Evolutionary conservation across 2,329 filamentous ascomycete species (phyloP).

Genomic region (Colletotrichum destructivum): DNA sequence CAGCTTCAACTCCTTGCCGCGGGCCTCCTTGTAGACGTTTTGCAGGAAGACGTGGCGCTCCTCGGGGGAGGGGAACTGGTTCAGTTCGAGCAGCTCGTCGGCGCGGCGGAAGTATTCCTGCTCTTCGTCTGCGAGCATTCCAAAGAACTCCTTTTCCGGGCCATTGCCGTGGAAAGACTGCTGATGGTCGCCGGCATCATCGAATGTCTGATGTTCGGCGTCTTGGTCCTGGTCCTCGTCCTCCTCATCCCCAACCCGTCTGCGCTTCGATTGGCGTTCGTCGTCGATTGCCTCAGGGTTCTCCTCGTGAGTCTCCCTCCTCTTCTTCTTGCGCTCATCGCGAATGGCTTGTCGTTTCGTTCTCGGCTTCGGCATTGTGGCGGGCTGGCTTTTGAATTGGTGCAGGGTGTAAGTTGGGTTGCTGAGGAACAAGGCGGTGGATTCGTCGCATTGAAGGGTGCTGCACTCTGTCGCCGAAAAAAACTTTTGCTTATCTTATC

Average conservation of each 20-base stretch:
- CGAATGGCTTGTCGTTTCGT: conserved; percentile 58
- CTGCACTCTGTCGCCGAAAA: conserved; percentile 17
- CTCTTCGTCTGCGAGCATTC: conserved; percentile 92
- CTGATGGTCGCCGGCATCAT: conserved; percentile 48
- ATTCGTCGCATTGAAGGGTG: conserved; percentile 4
- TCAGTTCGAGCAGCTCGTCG: conserved; percentile 90
- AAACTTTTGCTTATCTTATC: conserved; percentile 44
- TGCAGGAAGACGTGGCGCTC: conserved; percentile 80
- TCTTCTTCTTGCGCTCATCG: conserved; percentile 60
- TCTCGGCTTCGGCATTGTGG: conserved; percentile 60
- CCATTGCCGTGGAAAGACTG: conserved; percentile 46
- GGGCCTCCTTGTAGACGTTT: conserved; percentile 88
- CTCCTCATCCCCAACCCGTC: conserved; percentile 45
- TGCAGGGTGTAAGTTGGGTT: conserved; percentile 14
- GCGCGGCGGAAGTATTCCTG: conserved; percentile 95
- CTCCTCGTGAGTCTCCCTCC: conserved; percentile 47
- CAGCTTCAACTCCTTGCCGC: conserved; percentile 95
- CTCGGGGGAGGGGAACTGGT: conserved; percentile 86
- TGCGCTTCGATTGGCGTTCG: conserved; percentile 37
- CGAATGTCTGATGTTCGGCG: conserved; percentile 41
- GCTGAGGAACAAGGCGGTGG: conserved; percentile 7
- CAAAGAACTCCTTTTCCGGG: conserved; percentile 85
- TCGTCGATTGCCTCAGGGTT: conserved; percentile 44
- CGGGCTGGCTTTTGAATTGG: conserved; percentile 18
- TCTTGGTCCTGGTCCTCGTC: conserved; percentile 44